A percentile compares a stretch with the other conserved stretches of the same genome.
These are phyloP conservation scores for Russula earlei DNA, from an alignment of 768 basidiomycete genomes.

Conservation along the genomic window DNA sequence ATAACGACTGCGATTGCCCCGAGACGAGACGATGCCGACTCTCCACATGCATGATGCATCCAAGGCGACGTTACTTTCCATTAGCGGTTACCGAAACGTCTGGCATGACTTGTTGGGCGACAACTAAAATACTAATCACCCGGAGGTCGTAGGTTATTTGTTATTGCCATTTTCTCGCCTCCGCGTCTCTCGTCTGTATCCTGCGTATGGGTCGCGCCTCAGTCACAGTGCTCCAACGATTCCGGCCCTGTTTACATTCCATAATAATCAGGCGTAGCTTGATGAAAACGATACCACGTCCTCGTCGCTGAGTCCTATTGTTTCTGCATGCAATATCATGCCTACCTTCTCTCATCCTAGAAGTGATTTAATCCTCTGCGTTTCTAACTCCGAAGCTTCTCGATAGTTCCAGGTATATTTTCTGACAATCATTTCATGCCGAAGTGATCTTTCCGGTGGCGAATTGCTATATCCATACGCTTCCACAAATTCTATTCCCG, in stretches of 20 bases:
- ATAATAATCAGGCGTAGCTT: neutral
- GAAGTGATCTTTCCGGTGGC: neutral
- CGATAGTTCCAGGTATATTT: neutral
- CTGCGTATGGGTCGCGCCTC: neutral
- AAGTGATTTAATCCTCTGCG: neutral
- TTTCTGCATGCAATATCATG: neutral
- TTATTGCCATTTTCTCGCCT: neutral
- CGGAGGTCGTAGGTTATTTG: too few species aligned
- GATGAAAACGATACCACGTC: neutral
- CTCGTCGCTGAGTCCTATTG: neutral
- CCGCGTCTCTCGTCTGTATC: neutral
- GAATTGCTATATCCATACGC: neutral
- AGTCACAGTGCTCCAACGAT: neutral
- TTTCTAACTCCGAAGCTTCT: constrained; percentile 2
- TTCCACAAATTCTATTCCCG: neutral
- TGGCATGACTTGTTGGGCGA: too few species aligned
- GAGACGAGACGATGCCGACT: too few species aligned
- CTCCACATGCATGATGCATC: too few species aligned
- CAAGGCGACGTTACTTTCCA: too few species aligned
- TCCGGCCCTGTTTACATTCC: neutral
- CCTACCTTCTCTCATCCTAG: neutral
- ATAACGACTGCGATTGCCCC: too few species aligned
- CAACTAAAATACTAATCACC: neutral
- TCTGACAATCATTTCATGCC: neutral
- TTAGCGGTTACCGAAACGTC: too few species aligned